Conservation (phyloP, 176 grass and related monocot genomes). For the barley (Hordeum vulgare) region DNA sequence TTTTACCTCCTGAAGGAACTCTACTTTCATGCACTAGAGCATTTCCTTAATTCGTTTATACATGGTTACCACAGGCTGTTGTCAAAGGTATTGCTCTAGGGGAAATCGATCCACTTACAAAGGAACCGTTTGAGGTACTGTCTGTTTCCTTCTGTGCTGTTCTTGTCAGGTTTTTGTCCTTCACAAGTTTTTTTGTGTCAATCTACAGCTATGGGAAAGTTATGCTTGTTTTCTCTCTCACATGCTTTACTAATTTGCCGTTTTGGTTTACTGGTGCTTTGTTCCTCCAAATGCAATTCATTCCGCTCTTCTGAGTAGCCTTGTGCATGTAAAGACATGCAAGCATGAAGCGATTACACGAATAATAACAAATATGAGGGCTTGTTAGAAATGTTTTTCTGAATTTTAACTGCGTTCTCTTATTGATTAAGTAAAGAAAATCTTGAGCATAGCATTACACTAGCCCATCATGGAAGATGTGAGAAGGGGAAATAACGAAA, state of each 20-base stretch:
- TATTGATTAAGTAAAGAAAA: background rate
- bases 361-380: background rate
- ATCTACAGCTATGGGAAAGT: background rate
- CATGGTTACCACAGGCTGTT: conserved; percentile 82
- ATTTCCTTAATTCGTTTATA: conserved; percentile 73
- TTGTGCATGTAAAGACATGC: background rate
- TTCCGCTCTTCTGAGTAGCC: background rate
- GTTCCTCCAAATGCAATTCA: background rate
- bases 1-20: background rate
- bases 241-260: conserved; percentile 7
- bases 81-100: conserved; percentile 84
- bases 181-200: background rate
- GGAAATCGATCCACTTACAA: conserved; percentile 79
- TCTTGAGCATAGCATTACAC: conserved; percentile 1
- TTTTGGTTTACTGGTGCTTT: background rate
- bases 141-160: conserved; percentile 1
- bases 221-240: background rate
- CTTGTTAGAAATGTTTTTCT: background rate
- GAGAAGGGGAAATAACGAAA: background rate
- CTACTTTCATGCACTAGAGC: background rate
- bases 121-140: conserved; percentile 65
- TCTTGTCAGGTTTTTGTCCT: background rate
- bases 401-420: background rate
- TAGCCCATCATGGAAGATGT: background rate
- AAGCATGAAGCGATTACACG: background rate